phyloP scores from a whole-genome alignment of 106 monocot genomes.

The Triglochin maritima region DNA sequence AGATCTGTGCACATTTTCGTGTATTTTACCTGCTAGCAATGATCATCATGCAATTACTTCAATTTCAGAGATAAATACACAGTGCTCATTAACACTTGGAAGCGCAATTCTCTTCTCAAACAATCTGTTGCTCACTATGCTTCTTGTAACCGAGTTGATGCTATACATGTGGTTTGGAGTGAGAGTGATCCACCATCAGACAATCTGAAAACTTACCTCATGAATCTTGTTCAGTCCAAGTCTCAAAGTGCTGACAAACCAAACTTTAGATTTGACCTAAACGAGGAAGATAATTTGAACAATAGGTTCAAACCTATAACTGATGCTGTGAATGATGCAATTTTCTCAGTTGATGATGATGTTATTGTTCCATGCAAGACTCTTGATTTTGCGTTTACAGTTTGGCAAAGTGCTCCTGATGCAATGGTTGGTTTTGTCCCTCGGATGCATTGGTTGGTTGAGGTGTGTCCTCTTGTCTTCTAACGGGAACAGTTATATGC shows the following conservation, averaged over 20 bases:
- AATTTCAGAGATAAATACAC: slow-evolving; percentile 31
- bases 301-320: slow-evolving; percentile 56
- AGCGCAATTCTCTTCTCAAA: slow-evolving; percentile 52
- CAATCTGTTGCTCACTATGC: slow-evolving; percentile 56
- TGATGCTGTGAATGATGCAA: slow-evolving; percentile 37
- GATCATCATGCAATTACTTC: no score
- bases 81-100: slow-evolving; percentile 72
- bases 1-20: no score
- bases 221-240: slow-evolving; percentile 8
- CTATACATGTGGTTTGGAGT: slow-evolving; percentile 74
- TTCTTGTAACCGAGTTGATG: slow-evolving; percentile 34
- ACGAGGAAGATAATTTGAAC: slow-evolving; percentile 54
- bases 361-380: slow-evolving; percentile 49
- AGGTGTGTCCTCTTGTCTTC: slow-evolving; percentile 10
- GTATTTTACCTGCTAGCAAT: no score
- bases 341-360: slow-evolving; percentile 79
- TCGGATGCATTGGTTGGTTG: slow-evolving; percentile 50
- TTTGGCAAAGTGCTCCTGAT: slow-evolving; percentile 48
- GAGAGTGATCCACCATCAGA: slow-evolving; percentile 44
- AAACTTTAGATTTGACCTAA: slow-evolving; percentile 40
- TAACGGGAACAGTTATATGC: background rate
- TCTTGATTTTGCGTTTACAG: slow-evolving; percentile 50
- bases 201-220: slow-evolving; percentile 24
- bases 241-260: slow-evolving; percentile 10
- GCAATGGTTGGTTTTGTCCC: slow-evolving; percentile 84